Evolutionary conservation across 2,329 filamentous ascomycete species (phyloP), one percentile per base, ranked within the genome.

Genomic region (Aureobasidium uvarum): DNA sequence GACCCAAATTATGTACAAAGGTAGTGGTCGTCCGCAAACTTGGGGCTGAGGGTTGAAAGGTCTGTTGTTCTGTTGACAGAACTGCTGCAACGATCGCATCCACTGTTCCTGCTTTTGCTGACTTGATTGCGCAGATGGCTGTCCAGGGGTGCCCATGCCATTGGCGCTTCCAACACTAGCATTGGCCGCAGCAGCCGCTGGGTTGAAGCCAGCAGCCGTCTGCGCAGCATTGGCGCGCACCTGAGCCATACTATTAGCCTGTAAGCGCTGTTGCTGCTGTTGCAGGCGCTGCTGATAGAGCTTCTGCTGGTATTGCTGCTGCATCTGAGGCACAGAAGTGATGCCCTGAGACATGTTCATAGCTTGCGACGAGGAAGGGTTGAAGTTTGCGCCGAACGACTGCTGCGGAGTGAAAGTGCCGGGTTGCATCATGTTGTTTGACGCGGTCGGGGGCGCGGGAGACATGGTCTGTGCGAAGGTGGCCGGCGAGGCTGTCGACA

Each of bases 401-500:
- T 66, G 69, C 46, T 68, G 67, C 64, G 70, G 70, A 55, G 69
- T 69, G 39, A 84, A 82, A 65, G 83, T 79, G 43, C 59, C 58
- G 7, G 46, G 39, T 31, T 66, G 65, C 58, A 56, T 56, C 58
- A 66, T 63, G 33, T 58, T 66, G 51, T 66, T 86, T 33, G 82
- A 84, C 71, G 91, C 89, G 68, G 95, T 90, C 28, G 90, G 89
- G 18, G 89, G 86, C 18, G 89, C 86, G 13, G 91, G 90, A 2
- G 91, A 95, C 67, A 88, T 84, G 73, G 93, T 90, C 18, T 90
- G 90, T 1, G 90, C 93, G 75, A 96, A 96, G 0, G 92, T 91
- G 76, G 95, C 94, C 3, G 95, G 94, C 38, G 95, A 98, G 50
- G 92, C 89, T 52, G 94, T 97, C 69, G 92, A 89, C 76, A 98